These are phyloP conservation scores for Blastobotrys buckinghamii DNA, from an alignment of 1,139 yeast species.

Conservation along the genomic window DNA sequence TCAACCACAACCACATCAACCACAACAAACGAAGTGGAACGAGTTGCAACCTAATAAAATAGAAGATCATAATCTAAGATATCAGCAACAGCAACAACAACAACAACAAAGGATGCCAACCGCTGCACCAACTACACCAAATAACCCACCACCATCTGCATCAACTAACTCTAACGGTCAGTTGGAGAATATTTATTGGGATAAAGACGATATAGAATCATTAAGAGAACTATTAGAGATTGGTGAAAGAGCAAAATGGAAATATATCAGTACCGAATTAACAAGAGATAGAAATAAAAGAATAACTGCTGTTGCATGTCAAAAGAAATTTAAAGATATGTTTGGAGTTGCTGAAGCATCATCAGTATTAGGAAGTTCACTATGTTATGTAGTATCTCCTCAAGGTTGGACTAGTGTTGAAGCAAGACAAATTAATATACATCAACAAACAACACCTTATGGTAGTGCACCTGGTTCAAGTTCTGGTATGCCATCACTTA, in stretches of 20 bases:
- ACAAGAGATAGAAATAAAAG: constrained; percentile 31
- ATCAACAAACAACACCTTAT: constrained; percentile 1
- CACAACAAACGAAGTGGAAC: background rate
- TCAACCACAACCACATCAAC: background rate
- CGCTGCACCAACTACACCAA: constrained; percentile 3
- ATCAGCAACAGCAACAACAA: constrained; percentile 8
- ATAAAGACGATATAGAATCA: constrained; percentile 33
- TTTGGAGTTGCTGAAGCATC: constrained; percentile 39
- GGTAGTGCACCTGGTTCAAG: background rate
- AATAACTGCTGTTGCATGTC: constrained; percentile 39
- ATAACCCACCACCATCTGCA: background rate
- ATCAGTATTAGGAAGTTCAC: constrained; percentile 35
- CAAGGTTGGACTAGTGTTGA: constrained; percentile 36
- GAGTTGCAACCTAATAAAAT: background rate
- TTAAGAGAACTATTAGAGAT: constrained; percentile 33
- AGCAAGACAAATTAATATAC: constrained; percentile 1
- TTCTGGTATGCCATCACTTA: background rate
- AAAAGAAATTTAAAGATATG: constrained; percentile 38
- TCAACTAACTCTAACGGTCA: constrained; percentile 3
- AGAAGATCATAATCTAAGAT: background rate
- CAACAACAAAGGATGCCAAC: background rate
- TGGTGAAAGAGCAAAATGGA: constrained; percentile 42
- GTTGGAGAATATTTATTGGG: constrained; percentile 26
- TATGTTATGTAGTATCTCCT: constrained; percentile 37
- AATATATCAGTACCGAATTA: constrained; percentile 34